Percentiles rank a stretch among this genome's conserved stretches.
phyloP scores from a whole-genome alignment of 192 early-diverging fungal species.

The Backusella luteola region DNA sequence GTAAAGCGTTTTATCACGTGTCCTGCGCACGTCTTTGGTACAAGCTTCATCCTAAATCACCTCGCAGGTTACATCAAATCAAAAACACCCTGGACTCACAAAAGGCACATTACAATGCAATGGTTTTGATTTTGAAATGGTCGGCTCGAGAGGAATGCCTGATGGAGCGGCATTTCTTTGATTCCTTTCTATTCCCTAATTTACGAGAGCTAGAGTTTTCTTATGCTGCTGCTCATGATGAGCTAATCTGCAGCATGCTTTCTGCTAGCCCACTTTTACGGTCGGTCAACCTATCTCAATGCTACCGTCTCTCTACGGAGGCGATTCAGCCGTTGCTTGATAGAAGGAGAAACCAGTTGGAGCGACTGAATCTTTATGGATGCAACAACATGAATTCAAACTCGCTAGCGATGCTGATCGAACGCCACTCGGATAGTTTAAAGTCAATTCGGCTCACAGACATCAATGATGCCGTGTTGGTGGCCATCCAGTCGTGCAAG shows the following conservation, averaged over 20 bases:
- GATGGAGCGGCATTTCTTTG: slow-evolving; percentile 32
- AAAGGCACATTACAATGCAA: slow-evolving; percentile 13
- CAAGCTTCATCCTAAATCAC: slow-evolving; percentile 26
- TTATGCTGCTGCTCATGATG: slow-evolving; percentile 29
- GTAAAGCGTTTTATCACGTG: slow-evolving; percentile 21
- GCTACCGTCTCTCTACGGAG: slow-evolving; percentile 31
- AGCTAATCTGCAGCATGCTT: slow-evolving; percentile 17
- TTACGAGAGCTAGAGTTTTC: slow-evolving; percentile 30
- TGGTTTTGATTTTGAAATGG: slow-evolving; percentile 28
- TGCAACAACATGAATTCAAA: slow-evolving; percentile 28
- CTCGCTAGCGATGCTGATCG: slow-evolving; percentile 18
- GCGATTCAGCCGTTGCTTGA: slow-evolving; percentile 28
- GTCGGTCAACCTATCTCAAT: slow-evolving; percentile 31
- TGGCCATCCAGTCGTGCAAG: slow-evolving; percentile 20
- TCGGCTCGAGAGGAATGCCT: slow-evolving; percentile 22
- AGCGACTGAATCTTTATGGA: slow-evolving; percentile 28
- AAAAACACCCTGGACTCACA: slow-evolving; percentile 34
- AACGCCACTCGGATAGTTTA: slow-evolving; percentile 15
- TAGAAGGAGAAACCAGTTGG: slow-evolving; percentile 11
- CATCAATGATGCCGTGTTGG: slow-evolving; percentile 26
- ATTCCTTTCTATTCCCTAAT: slow-evolving; percentile 24
- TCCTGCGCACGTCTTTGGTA: slow-evolving; percentile 24
- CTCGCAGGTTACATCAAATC: slow-evolving; percentile 22
- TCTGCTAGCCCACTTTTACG: slow-evolving; percentile 16
- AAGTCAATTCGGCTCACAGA: slow-evolving; percentile 28